Percentiles rank a stretch among this genome's conserved stretches.
Conservation (phyloP, 2,329 filamentous ascomycete genomes). For the Cordyceps sp. region DNA sequence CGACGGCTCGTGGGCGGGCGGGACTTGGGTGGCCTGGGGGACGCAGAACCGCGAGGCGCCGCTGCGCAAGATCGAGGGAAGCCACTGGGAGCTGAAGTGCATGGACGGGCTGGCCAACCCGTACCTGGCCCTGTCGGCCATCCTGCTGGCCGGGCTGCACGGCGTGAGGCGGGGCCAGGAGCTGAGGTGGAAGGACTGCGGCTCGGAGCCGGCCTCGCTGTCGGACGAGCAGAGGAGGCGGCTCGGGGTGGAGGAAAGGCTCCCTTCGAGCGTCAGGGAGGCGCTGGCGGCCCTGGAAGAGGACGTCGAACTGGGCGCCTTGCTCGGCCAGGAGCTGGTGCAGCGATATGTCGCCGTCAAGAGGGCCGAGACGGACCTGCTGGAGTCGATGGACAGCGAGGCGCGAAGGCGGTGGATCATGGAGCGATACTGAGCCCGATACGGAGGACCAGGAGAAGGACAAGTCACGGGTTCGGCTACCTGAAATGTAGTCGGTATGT, state of each 20-base stretch:
- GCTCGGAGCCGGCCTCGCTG: slow-evolving; percentile 34
- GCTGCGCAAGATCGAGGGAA: slow-evolving; percentile 46
- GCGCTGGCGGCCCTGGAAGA: slow-evolving; percentile 16
- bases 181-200: slow-evolving; percentile 35
- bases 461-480: too few species aligned
- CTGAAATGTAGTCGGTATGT: too few species aligned
- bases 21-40: slow-evolving; percentile 65
- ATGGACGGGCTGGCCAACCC: slow-evolving; percentile 69
- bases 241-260: slow-evolving; percentile 11
- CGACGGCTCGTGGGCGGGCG: slow-evolving; percentile 63
- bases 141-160: slow-evolving; percentile 14
- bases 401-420: slow-evolving; percentile 42
- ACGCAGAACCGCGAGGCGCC: slow-evolving; percentile 66
- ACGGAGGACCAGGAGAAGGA: not conserved
- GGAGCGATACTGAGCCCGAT: slow-evolving; percentile 38
- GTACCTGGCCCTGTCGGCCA: slow-evolving; percentile 38
- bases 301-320: slow-evolving; percentile 26
- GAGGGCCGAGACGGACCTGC: slow-evolving; percentile 30
- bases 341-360: slow-evolving; percentile 42
- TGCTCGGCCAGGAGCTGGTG: slow-evolving; percentile 34
- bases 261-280: not conserved
- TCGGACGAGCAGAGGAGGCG: slow-evolving; percentile 26
- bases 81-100: slow-evolving; percentile 64
- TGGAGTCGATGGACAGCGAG: slow-evolving; percentile 25
- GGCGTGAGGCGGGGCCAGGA: slow-evolving; percentile 10